Evolutionary conservation across 148 eudicot species (phyloP).

Genomic region (Silene uniflora): DNA sequence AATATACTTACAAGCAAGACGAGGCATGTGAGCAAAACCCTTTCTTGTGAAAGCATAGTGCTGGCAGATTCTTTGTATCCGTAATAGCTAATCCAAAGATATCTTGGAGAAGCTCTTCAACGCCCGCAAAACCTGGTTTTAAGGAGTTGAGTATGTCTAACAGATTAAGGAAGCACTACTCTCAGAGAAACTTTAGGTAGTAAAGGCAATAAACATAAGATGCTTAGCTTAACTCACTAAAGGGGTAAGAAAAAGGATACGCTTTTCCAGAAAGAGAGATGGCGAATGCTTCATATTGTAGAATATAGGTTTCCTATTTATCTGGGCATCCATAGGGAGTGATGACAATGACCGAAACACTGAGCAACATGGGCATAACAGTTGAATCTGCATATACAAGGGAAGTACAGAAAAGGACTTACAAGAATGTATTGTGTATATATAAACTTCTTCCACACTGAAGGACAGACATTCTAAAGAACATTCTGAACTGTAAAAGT

Average conservation of each 20-base stretch:
- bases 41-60: slow-evolving; percentile 42
- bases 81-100: slow-evolving; percentile 54
- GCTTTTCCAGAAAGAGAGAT: slow-evolving; percentile 47
- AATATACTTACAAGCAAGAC: slow-evolving; percentile 53
- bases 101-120: slow-evolving; percentile 21
- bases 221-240: background rate
- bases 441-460: no score
- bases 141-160: slow-evolving; percentile 53
- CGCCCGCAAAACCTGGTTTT: slow-evolving; percentile 50
- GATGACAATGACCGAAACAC: slow-evolving; percentile 41
- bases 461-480: background rate
- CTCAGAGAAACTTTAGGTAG: background rate
- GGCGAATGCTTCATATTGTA: slow-evolving; percentile 45
- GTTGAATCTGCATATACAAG: slow-evolving; percentile 35
- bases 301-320: slow-evolving; percentile 48
- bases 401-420: slow-evolving; percentile 4
- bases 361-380: slow-evolving; percentile 57
- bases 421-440: background rate
- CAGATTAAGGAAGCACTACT: slow-evolving; percentile 21
- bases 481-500: background rate
- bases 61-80: slow-evolving; percentile 19
- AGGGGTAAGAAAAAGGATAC: slow-evolving; percentile 52
- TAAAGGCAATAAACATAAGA: background rate
- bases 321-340: slow-evolving; percentile 42
- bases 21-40: slow-evolving; percentile 31